Conservation (phyloP, 2,329 filamentous ascomycete genomes). For the Colletotrichum agaves region DNA sequence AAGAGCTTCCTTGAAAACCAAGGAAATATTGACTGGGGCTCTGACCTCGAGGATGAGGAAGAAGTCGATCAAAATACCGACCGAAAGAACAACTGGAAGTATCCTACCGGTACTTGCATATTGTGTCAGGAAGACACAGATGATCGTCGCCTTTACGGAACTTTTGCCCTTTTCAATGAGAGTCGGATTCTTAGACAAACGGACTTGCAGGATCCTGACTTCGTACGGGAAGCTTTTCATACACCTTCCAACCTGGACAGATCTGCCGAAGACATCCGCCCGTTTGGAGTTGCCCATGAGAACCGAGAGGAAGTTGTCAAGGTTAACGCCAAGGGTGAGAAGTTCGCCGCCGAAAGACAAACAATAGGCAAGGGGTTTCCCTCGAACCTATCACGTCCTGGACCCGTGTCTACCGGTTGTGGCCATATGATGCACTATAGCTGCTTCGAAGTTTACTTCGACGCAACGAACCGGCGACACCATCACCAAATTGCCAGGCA, state of each 20-base stretch:
- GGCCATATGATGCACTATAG: constrained; percentile 98
- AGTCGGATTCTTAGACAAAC: constrained; percentile 90
- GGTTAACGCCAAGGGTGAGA: constrained; percentile 76
- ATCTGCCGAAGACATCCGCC: constrained; percentile 83
- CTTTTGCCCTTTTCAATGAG: constrained; percentile 88
- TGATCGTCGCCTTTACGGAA: constrained; percentile 88
- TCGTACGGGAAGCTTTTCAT: constrained; percentile 82
- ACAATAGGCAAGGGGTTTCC: constrained; percentile 91
- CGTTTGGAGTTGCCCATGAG: constrained; percentile 90
- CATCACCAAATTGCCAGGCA: constrained; percentile 92
- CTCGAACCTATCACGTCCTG: constrained; percentile 70
- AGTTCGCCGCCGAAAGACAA: constrained; percentile 79
- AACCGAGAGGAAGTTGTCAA: constrained; percentile 84
- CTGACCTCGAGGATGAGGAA: constrained; percentile 80
- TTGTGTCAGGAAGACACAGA: constrained; percentile 96
- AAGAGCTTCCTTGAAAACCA: constrained; percentile 94
- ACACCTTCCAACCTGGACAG: constrained; percentile 86
- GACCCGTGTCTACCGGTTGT: constrained; percentile 89
- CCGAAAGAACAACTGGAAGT: constrained; percentile 84
- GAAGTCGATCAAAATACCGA: constrained; percentile 75
- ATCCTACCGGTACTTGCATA: constrained; percentile 92
- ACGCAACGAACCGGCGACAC: constrained; percentile 85
- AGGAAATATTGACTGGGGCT: constrained; percentile 86
- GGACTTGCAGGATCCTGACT: constrained; percentile 81
- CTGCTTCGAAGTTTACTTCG: constrained; percentile 93